Base-by-base conservation (phyloP, 108 stramenopile species). In the Aurantiochytrium sp. region DNA sequence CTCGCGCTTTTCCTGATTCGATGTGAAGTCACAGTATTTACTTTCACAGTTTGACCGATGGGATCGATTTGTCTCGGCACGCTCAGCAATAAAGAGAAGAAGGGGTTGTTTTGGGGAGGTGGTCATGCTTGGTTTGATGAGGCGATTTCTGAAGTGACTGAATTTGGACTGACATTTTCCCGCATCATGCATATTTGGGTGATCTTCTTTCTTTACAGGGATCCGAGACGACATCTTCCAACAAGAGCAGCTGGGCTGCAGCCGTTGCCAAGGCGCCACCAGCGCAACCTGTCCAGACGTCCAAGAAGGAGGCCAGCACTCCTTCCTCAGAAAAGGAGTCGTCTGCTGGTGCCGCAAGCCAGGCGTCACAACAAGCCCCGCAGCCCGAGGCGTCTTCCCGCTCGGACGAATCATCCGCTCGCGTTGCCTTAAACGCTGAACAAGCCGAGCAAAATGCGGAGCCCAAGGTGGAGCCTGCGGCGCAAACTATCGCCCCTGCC, bases 261-360 rank as follows among this genome's bases (percentile, higher is more conserved):
- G 76, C 76, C 1, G 76, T 83, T 12, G 76, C 76, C 76, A 83
- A 83, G 76, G 51, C 45, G 23, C 76, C 76, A 23, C 76, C 76
- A 45, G 51, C 76, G n/a, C 76, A 21, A 12, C n/a, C 25, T 12
- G 18, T 45, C 6, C n/a, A 21, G 25, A 2, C 76, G n/a, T 43
- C 76, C 51, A 23, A 21, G 28, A n/a, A 21, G 19, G 76, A 21
- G 51, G 43, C 76, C 51, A 28, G n/a, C 21, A 4, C 76, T 83
- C 10, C 64, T 18, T 35, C 64, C 42, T 28, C 35, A 83, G 51
- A 12, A 4, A 53, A 35, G 35, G 35, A 35, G 35, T 1, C 35
- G 35, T 35, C 35, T 35, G 35, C 35, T 35, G 35, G 35, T 35
- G 35, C 35, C 35, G 35, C 35, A 2, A 35, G 35, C 35, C 35